Percentiles rank a stretch among this genome's conserved stretches.
Conservation (phyloP, 164 flowering plant species). For the Liriodendron chinense region DNA sequence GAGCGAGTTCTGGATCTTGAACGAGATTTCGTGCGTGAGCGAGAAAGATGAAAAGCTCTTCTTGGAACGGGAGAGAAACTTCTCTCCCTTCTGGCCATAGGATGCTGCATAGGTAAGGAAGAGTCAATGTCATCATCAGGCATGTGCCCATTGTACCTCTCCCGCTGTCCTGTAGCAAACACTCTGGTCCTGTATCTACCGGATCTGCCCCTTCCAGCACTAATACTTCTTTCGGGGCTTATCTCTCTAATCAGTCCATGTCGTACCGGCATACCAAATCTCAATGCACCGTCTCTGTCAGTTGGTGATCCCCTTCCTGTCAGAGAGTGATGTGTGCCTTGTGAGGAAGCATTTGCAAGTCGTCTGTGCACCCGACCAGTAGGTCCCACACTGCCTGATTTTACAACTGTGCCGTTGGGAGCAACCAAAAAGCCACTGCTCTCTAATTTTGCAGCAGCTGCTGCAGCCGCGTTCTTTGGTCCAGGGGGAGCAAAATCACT, state of each 20-base stretch:
- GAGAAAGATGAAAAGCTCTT: slow-evolving; percentile 20
- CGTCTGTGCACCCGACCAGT: slow-evolving; percentile 22
- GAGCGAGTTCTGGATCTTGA: slow-evolving; percentile 54
- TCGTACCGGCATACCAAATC: slow-evolving; percentile 23
- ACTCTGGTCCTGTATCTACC: slow-evolving; percentile 25
- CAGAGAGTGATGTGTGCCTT: slow-evolving; percentile 18
- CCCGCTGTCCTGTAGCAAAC: slow-evolving; percentile 29
- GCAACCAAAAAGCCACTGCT: slow-evolving; percentile 32
- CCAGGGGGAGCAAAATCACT: slow-evolving; percentile 16
- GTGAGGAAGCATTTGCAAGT: slow-evolving; percentile 25
- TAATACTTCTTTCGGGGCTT: slow-evolving; percentile 23
- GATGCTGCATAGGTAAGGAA: slow-evolving; percentile 23
- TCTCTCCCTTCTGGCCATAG: slow-evolving; percentile 32
- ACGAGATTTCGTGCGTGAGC: slow-evolving; percentile 32
- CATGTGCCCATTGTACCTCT: slow-evolving; percentile 28
- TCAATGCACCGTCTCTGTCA: slow-evolving; percentile 29
- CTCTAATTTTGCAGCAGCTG: slow-evolving; percentile 24
- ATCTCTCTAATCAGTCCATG: slow-evolving; percentile 22
- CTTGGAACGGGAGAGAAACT: slow-evolving; percentile 43
- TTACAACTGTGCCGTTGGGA: slow-evolving; percentile 25
- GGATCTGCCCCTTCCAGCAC: slow-evolving; percentile 28
- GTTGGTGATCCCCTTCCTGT: slow-evolving; percentile 35
- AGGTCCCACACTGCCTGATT: slow-evolving; percentile 20
- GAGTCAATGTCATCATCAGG: slow-evolving; percentile 22
- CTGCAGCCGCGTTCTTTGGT: slow-evolving; percentile 21